Base-by-base conservation (phyloP, 73 alveolate genomes). In the Tetrahymena borealis region DNA sequence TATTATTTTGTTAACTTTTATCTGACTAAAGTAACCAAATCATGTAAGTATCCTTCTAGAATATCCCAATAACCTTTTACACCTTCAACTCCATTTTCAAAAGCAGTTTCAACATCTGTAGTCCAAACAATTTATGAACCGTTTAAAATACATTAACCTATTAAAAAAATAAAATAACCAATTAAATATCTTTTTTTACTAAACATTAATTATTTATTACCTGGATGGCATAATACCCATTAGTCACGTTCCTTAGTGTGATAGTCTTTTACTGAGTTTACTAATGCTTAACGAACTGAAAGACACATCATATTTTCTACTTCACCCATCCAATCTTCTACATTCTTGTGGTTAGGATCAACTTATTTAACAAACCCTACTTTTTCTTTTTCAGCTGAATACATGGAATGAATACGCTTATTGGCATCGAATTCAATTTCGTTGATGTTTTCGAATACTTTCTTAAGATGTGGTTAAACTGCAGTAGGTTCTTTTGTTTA, bases 241-340 rank as follows among this genome's bases (percentile, higher is more conserved):
- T 99, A 99, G 92, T 96, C 96, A 94, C 99, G 98, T 32, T 95
- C 96, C 91, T 95, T 98, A 78, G 95, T 94, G 33, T 94, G 93
- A 91, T 99, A 99, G 93, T 98, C 99, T 93, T 98, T 99, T 39
- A 99, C 97, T 39, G 98, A 94, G 78, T 91, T 90, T 85, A 93
- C 93, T 94, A 99, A 95, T 79, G 97, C 98, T 91, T 95, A 94
- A 92, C 99, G 98, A 39, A 99, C 99, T 4, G 99, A 96, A 77
- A 90, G 93, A 90, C 97, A 96, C 99, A 99, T 99, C 98, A 98
- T 99, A 38, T 98, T 99, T 94, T 99, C 99, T 79, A 99, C 98
- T 93, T 99, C 99, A 60, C 99, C 99, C 99, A 99, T 99, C 99
- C 99, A 99, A 95, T 96, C 98, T 94, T 99, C 99, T 16, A 99